Percentiles rank a stretch among this genome's conserved stretches.
phyloP scores from a whole-genome alignment of 805 yeast genomes.

The Kodamaea kakaduensis region DNA sequence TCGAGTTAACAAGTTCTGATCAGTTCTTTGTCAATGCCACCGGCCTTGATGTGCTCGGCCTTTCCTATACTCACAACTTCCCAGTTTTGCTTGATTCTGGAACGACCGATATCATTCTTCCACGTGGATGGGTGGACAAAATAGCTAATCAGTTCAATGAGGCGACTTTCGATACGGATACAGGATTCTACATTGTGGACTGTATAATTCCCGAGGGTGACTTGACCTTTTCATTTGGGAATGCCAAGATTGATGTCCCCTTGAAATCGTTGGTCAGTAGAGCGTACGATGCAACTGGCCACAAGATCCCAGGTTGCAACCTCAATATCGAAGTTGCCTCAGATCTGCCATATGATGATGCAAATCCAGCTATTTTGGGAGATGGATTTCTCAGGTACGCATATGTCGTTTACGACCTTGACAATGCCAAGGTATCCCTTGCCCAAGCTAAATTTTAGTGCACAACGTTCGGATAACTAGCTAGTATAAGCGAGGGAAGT shows the following conservation, averaged over 20 bases:
- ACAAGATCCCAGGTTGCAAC: constrained; percentile 1
- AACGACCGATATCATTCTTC: constrained; percentile 6
- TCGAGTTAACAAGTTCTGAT: not conserved
- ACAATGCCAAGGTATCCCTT: constrained; percentile 20
- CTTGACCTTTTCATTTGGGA: constrained; percentile 2
- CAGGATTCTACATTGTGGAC: constrained; percentile 5
- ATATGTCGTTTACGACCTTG: constrained; percentile 25
- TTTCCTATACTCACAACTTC: not conserved
- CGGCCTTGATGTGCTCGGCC: not conserved
- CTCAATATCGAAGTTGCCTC: constrained; percentile 1
- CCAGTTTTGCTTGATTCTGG: constrained; percentile 8
- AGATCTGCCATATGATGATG: not conserved
- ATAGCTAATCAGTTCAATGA: constrained; percentile 12
- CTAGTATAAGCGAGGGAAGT: too few relatives aligned
- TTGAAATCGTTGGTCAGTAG: not conserved
- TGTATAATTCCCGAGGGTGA: constrained; percentile 1
- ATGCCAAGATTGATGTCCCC: constrained; percentile 1
- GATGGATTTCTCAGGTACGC: constrained; percentile 26
- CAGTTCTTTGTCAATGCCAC: constrained; percentile 5
- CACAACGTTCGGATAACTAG: too few relatives aligned
- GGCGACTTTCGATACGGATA: not conserved
- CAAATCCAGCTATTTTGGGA: constrained; percentile 18
- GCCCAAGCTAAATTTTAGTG: constrained; percentile 27
- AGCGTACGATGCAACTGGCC: not conserved
- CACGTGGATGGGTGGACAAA: constrained; percentile 7